A percentile compares a stretch with the other conserved stretches of the same genome.
Conservation (phyloP, 2,329 filamentous ascomycete genomes). For the Didymella segeticola region DNA sequence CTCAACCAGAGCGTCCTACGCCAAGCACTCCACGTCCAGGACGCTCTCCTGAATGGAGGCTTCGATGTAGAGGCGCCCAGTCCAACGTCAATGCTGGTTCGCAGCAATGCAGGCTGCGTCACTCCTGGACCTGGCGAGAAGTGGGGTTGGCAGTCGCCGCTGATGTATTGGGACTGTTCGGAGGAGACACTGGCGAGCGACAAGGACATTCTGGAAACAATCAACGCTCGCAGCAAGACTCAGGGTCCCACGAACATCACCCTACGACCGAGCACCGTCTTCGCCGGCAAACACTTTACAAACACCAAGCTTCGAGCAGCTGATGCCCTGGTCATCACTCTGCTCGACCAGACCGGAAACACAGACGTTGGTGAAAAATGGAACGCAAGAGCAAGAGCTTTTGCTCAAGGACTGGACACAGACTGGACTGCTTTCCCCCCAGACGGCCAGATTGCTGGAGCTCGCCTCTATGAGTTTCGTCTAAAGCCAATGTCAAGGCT, state of each 20-base stretch:
- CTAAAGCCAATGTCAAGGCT: conserved; percentile 74
- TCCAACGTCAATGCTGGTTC: conserved; percentile 2
- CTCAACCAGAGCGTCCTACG: conserved; percentile 70
- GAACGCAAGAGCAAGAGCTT: conserved; percentile 64
- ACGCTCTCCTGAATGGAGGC: conserved; percentile 66
- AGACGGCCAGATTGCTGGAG: conserved; percentile 61
- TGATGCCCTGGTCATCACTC: conserved; percentile 78
- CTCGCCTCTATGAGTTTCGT: conserved; percentile 77
- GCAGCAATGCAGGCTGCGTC: conserved; percentile 24
- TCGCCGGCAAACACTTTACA: conserved; percentile 79
- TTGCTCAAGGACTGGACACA: conserved; percentile 59
- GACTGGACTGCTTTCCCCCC: conserved; percentile 72
- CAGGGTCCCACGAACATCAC: conserved; percentile 75
- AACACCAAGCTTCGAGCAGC: conserved; percentile 72
- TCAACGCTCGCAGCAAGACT: conserved; percentile 69
- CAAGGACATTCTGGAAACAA: conserved; percentile 68
- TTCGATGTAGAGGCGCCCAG: conserved; percentile 21
- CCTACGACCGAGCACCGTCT: conserved; percentile 78
- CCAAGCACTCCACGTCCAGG: conserved; percentile 72
- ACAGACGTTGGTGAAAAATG: conserved; percentile 70
- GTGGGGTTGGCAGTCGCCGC: conserved; percentile 83
- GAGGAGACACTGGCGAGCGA: conserved; percentile 66
- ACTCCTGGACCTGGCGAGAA: conserved; percentile 61
- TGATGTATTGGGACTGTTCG: conserved; percentile 80
- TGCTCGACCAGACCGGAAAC: conserved; percentile 72